A percentile compares a stretch with the other conserved stretches of the same genome.
phyloP scores from a whole-genome alignment of 116 monocot genomes.

The Cymodocea nodosa region DNA sequence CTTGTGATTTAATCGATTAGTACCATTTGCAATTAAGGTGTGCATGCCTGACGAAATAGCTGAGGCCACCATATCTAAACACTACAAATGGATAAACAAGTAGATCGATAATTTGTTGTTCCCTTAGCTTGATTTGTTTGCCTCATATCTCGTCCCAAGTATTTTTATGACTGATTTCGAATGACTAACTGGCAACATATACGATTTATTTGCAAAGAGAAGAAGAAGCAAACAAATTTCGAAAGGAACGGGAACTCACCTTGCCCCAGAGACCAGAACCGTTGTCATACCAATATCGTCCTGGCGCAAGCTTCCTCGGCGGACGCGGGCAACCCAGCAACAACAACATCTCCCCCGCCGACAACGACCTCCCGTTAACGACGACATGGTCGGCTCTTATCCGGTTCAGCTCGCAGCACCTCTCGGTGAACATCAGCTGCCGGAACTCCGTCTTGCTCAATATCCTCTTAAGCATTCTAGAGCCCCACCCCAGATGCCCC shows the following conservation, averaged over 20 bases:
- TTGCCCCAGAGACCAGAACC: slow-evolving; percentile 89
- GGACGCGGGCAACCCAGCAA: slow-evolving; percentile 46
- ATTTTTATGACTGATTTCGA: too few relatives aligned
- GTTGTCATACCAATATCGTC: slow-evolving; percentile 87
- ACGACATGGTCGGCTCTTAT: slow-evolving; percentile 47
- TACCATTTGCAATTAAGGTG: neutral
- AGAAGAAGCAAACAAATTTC: neutral
- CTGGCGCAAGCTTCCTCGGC: slow-evolving; percentile 51
- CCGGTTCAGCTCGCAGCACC: slow-evolving; percentile 54
- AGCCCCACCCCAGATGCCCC: slow-evolving; percentile 50
- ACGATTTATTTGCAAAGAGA: neutral
- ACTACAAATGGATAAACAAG: too few relatives aligned
- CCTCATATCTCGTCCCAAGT: too few relatives aligned
- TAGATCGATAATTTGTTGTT: neutral
- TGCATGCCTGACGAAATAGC: neutral
- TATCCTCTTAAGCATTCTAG: slow-evolving; percentile 51
- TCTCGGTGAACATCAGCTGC: slow-evolving; percentile 68
- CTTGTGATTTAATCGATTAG: neutral
- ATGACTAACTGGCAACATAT: too few relatives aligned
- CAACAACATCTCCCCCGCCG: slow-evolving; percentile 41
- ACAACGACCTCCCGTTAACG: slow-evolving; percentile 54
- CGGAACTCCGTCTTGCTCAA: slow-evolving; percentile 54
- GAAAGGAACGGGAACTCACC: slow-evolving; percentile 24
- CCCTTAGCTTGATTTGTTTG: neutral
- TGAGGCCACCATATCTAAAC: neutral